A percentile compares a stretch with the other conserved stretches of the same genome.
phyloP scores from a whole-genome alignment of 176 grass and related monocot genomes.

The Tuctoria greenei region DNA sequence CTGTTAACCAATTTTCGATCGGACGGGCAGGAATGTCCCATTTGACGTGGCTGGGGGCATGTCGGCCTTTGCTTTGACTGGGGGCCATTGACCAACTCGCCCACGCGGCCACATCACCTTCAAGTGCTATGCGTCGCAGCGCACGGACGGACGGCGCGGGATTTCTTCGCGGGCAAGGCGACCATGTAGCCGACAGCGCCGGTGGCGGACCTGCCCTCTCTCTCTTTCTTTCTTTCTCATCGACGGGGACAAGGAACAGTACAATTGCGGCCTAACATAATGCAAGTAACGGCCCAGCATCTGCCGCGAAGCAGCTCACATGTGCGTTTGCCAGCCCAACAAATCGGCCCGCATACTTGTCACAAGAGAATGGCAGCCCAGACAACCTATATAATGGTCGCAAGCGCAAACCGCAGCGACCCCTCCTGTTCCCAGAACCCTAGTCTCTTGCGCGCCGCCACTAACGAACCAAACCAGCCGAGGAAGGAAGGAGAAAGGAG shows the following conservation, averaged over 20 bases:
- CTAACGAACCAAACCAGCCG: not conserved
- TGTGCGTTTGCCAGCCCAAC: not conserved
- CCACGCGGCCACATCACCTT: not conserved
- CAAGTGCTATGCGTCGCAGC: not conserved
- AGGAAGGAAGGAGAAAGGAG: not conserved
- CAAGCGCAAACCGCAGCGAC: not conserved
- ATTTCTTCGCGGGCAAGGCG: not conserved
- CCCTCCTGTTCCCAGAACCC: not conserved
- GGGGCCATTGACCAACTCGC: not conserved
- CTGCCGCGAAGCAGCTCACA: not conserved
- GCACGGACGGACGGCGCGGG: not conserved
- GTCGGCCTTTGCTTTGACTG: constrained; percentile 21
- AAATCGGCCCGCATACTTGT: not conserved
- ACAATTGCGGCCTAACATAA: no score
- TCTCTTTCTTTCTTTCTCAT: no score
- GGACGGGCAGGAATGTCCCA: not conserved
- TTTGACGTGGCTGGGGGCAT: constrained; percentile 41
- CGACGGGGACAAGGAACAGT: no score
- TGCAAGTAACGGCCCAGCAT: not conserved
- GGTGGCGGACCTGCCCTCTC: no score
- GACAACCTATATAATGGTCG: not conserved
- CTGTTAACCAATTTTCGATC: not conserved
- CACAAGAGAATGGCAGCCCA: not conserved
- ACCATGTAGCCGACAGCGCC: no score
- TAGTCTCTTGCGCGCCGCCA: not conserved